Base-by-base conservation (phyloP, 495 filamentous ascomycete genomes). In the Daldinia concentrica region DNA sequence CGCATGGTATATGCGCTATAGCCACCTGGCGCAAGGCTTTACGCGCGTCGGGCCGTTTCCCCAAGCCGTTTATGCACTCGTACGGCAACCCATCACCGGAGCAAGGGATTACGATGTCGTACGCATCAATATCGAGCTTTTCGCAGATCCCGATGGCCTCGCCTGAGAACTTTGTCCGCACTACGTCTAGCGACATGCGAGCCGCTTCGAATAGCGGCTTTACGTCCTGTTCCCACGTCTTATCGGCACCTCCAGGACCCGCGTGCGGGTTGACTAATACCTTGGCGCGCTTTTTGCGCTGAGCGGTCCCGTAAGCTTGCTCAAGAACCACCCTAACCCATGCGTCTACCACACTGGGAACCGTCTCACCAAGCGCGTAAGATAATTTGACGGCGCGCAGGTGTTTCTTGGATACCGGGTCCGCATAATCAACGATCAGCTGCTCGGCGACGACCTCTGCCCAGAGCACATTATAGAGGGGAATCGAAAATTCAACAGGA, bases 51-150 rank as follows among this genome's bases (percentile, higher is more conserved):
- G 82, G 71, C 51, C 92, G 90, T 77, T 90, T 90, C 15, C 84
- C 93, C 24, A 99, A 76, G 7, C 95, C 95, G 76, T 99, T 98
- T 84, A 97, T 97, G 12, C 97, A 92, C 79, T 99, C 95, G 74
- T 97, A 91, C 0, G 93, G 92, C 17, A 97, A 77, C 11, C 95
- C 95, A 72, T 99, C 95, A 2, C 95, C 95, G 8, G 95, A 98
- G 74, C 94, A 97, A 68, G 92, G 91, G 12, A 95, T 87, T 6
- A 97, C 86, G 5, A 92, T 88, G 80, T 99, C 95, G 74, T 87
- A 96, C 2, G 85, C 86, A 22, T 92, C 86, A 19, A 92, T 86
- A 76, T 98, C 90, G n/a, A 98, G 78, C 15, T 91, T 85, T 75
- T 92, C 84, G 34, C 90, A 89, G 69, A 98, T 91, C 39, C 93